Conservation (phyloP, 345 rosid genomes). For the Nasturtium officinale region DNA sequence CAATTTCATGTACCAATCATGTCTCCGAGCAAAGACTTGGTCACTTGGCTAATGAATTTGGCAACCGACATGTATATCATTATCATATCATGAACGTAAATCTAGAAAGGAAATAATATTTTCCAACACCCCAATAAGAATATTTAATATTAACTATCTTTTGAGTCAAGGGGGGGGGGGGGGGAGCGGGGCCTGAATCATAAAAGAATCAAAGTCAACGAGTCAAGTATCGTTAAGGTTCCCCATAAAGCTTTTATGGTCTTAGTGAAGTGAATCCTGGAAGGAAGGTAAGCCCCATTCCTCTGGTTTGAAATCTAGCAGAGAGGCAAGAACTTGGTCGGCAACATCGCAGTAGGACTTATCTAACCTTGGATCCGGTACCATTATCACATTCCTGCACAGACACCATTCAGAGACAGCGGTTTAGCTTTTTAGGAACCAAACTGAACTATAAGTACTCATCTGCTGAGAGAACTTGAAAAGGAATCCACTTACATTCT, state of each 20-base stretch:
- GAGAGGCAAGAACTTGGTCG: slow-evolving; percentile 73
- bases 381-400: slow-evolving; percentile 78
- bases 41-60: background rate
- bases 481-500: slow-evolving; percentile 71
- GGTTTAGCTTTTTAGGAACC: background rate
- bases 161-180: background rate
- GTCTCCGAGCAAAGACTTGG: background rate
- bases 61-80: background rate
- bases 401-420: slow-evolving; percentile 6
- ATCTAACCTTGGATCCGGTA: slow-evolving; percentile 86
- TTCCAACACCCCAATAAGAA: background rate
- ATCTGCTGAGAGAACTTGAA: background rate
- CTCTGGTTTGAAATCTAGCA: slow-evolving; percentile 66
- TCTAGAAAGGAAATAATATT: background rate
- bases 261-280: slow-evolving; percentile 40
- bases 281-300: slow-evolving; percentile 79
- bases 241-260: slow-evolving; percentile 25
- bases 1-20: slow-evolving; percentile 1
- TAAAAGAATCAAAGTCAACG: slow-evolving; percentile 23
- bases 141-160: background rate
- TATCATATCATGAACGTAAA: background rate
- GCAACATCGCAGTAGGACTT: slow-evolving; percentile 61
- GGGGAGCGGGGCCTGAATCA: background rate
- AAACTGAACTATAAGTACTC: background rate
- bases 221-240: slow-evolving; percentile 26